Conservation (phyloP, 2,329 filamentous ascomycete genomes). For the Truncatella angustata region DNA sequence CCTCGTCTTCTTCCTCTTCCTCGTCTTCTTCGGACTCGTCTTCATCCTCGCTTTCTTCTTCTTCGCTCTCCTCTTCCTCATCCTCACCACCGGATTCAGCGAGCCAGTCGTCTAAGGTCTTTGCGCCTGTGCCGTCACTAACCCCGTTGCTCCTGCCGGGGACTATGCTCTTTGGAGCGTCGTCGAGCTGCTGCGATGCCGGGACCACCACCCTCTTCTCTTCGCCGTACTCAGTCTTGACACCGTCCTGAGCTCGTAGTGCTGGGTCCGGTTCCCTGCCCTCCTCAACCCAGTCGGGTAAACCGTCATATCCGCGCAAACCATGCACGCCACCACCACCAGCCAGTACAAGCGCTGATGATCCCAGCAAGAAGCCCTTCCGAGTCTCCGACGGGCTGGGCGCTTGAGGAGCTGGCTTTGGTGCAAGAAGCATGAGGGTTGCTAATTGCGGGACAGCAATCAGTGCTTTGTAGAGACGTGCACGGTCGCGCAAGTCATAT, state of each 20-base stretch:
- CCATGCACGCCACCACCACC: conserved; percentile 71
- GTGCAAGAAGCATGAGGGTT: conserved; percentile 84
- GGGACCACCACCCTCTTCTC: conserved; percentile 45
- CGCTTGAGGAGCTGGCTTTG: conserved; percentile 88
- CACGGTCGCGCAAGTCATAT: conserved; percentile 90
- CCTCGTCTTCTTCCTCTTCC: conserved; percentile 9
- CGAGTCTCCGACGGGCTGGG: conserved; percentile 85
- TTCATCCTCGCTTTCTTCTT: conserved; percentile 9
- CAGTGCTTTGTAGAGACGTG: conserved; percentile 82
- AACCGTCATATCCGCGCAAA: conserved; percentile 71
- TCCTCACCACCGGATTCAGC: conserved; percentile 67
- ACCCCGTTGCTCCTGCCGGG: conserved; percentile 49
- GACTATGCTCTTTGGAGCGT: conserved; percentile 37
- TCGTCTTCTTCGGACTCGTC: conserved; percentile 8
- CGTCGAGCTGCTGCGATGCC: conserved; percentile 64
- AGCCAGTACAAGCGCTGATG: conserved; percentile 80
- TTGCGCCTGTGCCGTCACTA: conserved; percentile 48
- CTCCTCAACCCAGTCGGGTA: conserved; percentile 82
- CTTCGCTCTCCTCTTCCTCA: conserved; percentile 48
- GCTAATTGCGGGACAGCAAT: conserved; percentile 83
- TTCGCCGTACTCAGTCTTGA: conserved; percentile 36
- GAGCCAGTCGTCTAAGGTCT: conserved; percentile 91
- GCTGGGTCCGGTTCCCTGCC: conserved; percentile 77
- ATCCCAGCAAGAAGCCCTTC: conserved; percentile 76
- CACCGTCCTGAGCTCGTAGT: conserved; percentile 49